A percentile compares a stretch with the other conserved stretches of the same genome.
phyloP scores from a whole-genome alignment of 2,329 filamentous ascomycete species.

The Colletotrichum sp. region DNA sequence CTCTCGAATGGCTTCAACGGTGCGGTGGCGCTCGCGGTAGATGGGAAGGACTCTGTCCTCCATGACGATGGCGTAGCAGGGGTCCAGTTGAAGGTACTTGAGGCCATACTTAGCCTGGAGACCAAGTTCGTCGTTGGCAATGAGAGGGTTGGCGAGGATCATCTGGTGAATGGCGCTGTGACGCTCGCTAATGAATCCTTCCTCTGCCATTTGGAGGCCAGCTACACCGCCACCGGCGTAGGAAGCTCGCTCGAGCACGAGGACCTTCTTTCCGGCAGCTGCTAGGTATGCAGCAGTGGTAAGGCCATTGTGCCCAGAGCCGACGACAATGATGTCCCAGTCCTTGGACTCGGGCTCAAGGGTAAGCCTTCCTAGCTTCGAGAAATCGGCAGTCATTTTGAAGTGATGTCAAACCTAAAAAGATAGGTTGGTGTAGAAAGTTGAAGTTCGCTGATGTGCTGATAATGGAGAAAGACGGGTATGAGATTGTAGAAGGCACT shows the following conservation, averaged over 20 bases:
- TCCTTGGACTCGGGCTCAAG: not conserved
- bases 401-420: not conserved
- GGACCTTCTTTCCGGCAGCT: slow-evolving; percentile 1
- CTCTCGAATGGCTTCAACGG: not conserved
- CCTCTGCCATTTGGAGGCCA: not conserved
- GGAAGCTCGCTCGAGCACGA: not conserved
- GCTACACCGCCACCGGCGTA: slow-evolving; percentile 6
- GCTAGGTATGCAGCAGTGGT: slow-evolving; percentile 16
- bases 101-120: not conserved
- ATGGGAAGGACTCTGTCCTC: not conserved
- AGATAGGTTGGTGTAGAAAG: fast-evolving
- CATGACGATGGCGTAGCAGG: not conserved
- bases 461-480: not conserved
- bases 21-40: not conserved
- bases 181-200: not conserved
- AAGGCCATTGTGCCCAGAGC: slow-evolving; percentile 15
- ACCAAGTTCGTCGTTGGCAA: not conserved
- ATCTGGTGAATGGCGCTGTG: not conserved
- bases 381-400: not conserved
- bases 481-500: not conserved
- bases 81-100: not conserved
- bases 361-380: not conserved
- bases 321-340: slow-evolving; percentile 13
- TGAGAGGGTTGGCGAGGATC: not conserved
- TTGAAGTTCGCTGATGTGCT: not conserved